Base-by-base conservation (phyloP, 2,329 filamentous ascomycete species). In the Aspergillus pseudonomiae region DNA sequence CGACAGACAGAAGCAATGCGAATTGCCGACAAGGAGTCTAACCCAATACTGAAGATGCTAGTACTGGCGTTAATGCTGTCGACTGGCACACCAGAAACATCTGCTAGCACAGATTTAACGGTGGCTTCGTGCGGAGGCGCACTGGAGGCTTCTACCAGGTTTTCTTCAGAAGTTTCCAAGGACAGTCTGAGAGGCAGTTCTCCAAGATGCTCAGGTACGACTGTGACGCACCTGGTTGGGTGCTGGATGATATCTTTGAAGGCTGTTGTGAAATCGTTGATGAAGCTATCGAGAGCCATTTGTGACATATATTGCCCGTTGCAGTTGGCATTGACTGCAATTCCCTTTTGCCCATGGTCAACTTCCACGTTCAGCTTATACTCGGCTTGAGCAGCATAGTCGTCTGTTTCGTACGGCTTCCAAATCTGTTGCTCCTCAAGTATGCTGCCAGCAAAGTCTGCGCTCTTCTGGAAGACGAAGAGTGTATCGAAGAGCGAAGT, bases 401-500 rank as follows among this genome's bases (percentile, higher is more conserved):
- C 65, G 11, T 72, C 64, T 3, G 63, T 58, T n/a, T 71, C 65
- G 64, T 64, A 69, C 16, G 67, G 59, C 14, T 59, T 66, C 72
- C 72, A 73, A 19, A 74, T 71, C 34, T 70, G 26, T 45, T 70
- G 70, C 6, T 65, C 55, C 24, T 65, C 60, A 4, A 68, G 46
- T 3, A 61, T 45, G 28, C 62, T 59, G 3, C 61, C 62, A 1
- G 59, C 54, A 6, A 69, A 54, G 28, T 68, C 67, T 0, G 68
- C 68, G 24, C 67, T 73, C 61, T 77, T 80, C 68, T 85, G 83
- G 65, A 84, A 86, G 3, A 85, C 82, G 62, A 86, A 86, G 3
- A 86, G 72, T 3, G 77, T 80, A 61, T 86, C 82, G 60, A 86
- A 85, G 2, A 76, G 62, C 24, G 67, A 63, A 71, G 70, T 36